Percentiles rank a stretch among this genome's conserved stretches.
Conservation (phyloP, 441 rosid genomes). For the Pelargonium cotyledonis region DNA sequence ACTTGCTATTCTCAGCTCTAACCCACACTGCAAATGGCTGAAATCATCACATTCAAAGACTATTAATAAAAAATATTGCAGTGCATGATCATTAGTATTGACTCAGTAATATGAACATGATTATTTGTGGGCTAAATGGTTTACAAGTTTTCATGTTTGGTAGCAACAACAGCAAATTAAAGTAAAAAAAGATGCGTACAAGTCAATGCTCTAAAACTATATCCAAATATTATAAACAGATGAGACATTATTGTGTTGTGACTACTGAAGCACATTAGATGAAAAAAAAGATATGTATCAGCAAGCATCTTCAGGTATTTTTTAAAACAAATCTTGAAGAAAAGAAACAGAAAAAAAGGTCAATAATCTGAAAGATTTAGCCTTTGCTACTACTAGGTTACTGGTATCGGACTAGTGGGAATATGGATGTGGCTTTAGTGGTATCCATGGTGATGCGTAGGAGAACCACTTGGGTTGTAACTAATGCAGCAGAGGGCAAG, state of each 20-base stretch:
- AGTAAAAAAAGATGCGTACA: not conserved
- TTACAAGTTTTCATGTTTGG: not conserved
- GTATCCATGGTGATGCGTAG: constrained; percentile 17
- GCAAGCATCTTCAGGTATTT: too few species aligned
- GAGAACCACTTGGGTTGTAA: constrained; percentile 27
- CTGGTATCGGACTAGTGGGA: not conserved
- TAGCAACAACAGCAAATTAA: not conserved
- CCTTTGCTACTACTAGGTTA: not conserved
- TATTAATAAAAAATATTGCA: not conserved
- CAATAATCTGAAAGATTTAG: too few species aligned
- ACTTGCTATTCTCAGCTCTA: not conserved
- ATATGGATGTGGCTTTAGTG: constrained; percentile 11
- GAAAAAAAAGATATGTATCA: too few species aligned
- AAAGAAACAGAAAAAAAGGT: too few species aligned
- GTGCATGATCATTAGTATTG: not conserved
- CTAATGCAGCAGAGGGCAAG: constrained; percentile 18
- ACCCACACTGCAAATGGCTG: not conserved
- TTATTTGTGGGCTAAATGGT: not conserved
- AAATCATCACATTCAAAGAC: not conserved
- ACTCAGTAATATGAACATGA: not conserved
- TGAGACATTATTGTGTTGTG: not conserved
- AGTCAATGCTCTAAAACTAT: not conserved
- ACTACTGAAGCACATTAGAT: not conserved
- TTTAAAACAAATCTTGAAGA: too few species aligned
- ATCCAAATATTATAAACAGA: not conserved